phyloP scores from a whole-genome alignment of 441 rosid species.

The Brassica balearica region DNA sequence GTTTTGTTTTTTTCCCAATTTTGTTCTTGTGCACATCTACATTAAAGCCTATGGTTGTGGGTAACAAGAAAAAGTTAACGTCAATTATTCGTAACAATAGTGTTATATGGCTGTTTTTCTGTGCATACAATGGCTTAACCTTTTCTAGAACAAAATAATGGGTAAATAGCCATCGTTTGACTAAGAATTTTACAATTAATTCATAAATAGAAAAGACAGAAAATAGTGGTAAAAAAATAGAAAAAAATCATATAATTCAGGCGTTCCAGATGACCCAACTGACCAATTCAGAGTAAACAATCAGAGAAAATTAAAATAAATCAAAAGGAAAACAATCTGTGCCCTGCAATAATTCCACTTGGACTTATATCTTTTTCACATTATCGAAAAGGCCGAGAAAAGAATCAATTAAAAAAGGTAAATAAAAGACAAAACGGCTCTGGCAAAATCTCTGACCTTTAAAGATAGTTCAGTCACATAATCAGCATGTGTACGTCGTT shows the following conservation, averaged over 20 bases:
- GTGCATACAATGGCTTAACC: slow-evolving; percentile 25
- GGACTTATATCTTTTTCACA: slow-evolving; percentile 43
- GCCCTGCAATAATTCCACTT: slow-evolving; percentile 41
- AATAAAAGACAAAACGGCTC: slow-evolving; percentile 56
- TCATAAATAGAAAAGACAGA: slow-evolving; percentile 29
- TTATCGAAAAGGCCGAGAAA: slow-evolving; percentile 35
- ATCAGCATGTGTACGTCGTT: slow-evolving; percentile 87
- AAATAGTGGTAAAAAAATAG: slow-evolving; percentile 14
- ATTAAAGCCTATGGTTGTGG: slow-evolving; percentile 39
- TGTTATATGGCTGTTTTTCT: slow-evolving; percentile 15
- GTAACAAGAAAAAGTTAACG: slow-evolving; percentile 22
- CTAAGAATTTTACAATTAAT: slow-evolving; percentile 27
- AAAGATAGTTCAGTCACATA: slow-evolving; percentile 75
- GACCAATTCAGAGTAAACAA: slow-evolving; percentile 53
- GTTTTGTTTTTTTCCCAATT: slow-evolving; percentile 2
- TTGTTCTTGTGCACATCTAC: slow-evolving; percentile 36
- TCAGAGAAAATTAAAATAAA: slow-evolving; percentile 13
- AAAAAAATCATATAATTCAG: slow-evolving; percentile 59
- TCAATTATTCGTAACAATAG: slow-evolving; percentile 28
- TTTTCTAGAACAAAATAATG: slow-evolving; percentile 29
- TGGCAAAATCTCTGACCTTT: slow-evolving; percentile 76
- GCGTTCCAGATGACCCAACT: slow-evolving; percentile 65
- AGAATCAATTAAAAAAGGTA: slow-evolving; percentile 19
- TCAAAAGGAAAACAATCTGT: slow-evolving; percentile 11
- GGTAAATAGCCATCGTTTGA: slow-evolving; percentile 38